phyloP scores from a whole-genome alignment of 2,329 filamentous ascomycete genomes.

The Bipolaris gigantea region DNA sequence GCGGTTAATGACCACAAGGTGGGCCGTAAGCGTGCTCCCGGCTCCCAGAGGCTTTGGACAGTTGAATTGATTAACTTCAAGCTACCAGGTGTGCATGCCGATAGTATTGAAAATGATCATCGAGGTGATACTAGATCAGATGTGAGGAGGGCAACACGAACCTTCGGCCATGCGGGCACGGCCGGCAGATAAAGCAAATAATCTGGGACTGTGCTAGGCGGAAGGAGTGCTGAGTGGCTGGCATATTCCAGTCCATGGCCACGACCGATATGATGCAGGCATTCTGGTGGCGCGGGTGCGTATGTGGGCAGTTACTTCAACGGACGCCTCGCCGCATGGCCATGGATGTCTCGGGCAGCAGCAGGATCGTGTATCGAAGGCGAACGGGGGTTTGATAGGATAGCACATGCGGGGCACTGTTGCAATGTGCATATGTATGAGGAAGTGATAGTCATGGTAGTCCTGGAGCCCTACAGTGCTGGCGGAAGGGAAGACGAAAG shows the following conservation, averaged over 20 bases:
- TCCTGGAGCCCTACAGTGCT: slow-evolving; percentile 10
- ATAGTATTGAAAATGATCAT: slow-evolving; percentile 35
- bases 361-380: slow-evolving; percentile 13
- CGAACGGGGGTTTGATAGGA: background rate
- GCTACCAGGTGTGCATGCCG: slow-evolving; percentile 33
- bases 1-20: slow-evolving; percentile 28
- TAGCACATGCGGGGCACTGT: background rate
- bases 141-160: slow-evolving; percentile 35
- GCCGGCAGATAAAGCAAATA: slow-evolving; percentile 30
- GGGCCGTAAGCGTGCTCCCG: slow-evolving; percentile 29
- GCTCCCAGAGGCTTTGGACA: slow-evolving; percentile 18
- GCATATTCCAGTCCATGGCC: slow-evolving; percentile 18
- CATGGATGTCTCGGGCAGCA: slow-evolving; percentile 16
- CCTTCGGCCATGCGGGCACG: slow-evolving; percentile 29
- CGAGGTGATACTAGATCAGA: slow-evolving; percentile 37
- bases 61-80: slow-evolving; percentile 25
- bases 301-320: slow-evolving; percentile 24
- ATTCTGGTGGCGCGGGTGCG: slow-evolving; percentile 34
- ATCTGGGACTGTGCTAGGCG: slow-evolving; percentile 3
- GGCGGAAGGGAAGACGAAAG: slow-evolving; percentile 13
- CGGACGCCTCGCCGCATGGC: slow-evolving; percentile 24
- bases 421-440: slow-evolving; percentile 4
- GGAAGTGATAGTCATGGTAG: slow-evolving; percentile 1
- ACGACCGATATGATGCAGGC: slow-evolving; percentile 31
- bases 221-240: slow-evolving; percentile 26